Evolutionary conservation across 2,329 filamentous ascomycete genomes (phyloP), one percentile per base, ranked within the genome.

Genomic region (Graphium sp.): DNA sequence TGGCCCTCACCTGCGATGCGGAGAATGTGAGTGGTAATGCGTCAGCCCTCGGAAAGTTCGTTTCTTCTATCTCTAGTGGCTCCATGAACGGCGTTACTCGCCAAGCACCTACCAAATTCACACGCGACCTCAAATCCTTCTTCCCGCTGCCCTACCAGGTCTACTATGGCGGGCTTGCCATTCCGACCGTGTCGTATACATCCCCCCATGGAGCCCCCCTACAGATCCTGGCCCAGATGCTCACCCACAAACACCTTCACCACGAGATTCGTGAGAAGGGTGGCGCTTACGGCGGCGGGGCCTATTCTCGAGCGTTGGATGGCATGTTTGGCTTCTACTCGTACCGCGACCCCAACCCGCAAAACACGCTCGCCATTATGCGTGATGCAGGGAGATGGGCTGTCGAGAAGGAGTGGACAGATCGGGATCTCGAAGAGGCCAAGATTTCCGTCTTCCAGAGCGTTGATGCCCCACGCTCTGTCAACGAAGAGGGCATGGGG

Each of bases 191-290:
- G 0, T 80, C 85, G 0, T 98, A 94, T 51, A 75, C 72, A 4
- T 70, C 80, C 24, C 50, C 73, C 0, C 66, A 78, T 29, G 74
- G 79, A 22, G 82, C 89, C 2, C 68, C 84, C 1, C 71, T 95
- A 11, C 83, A 87, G 42, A 78, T 95, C 22, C 71, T 98, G 14
- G 74, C 85, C 9, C 83, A 94, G 48, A 70, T 98, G 12, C 67
- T 98, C 18, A 95, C 87, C 1, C 87, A 98, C 56, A 94, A 93
- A 52, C 81, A 94, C 46, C 63, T 98, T 17, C 89, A 98, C 47
- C 87, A 92, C 40, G 89, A 95, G 52, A 94, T 98, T 39, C 80
- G 89, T 31, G 89, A 98, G 48, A 95, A 95, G 53, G 89, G 89
- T 18, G 89, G 89, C 21, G 89, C 89, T 0, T 98, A 98, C 41